Evolutionary conservation across 140 eudicot genomes (phyloP), one percentile per base, ranked within the genome.

Genomic region (Oenanthe javanica): DNA sequence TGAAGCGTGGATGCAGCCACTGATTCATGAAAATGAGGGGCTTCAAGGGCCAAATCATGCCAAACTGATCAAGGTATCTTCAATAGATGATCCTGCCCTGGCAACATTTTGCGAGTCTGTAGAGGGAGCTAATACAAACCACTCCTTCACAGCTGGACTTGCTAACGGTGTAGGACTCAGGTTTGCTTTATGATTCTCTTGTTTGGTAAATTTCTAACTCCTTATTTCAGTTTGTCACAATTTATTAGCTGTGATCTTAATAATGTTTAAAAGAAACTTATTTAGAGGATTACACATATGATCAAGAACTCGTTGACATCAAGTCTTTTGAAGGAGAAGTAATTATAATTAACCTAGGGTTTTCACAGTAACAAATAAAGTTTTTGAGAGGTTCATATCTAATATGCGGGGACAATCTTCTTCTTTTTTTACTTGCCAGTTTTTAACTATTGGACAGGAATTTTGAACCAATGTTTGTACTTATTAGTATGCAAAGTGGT

Each of bases 61-160:
- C 63, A 92, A 82, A 51, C 13, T 54, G 23, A 82, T 94, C 38
- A 82, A 82, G 82, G 97, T 90, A 67, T 92, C 98, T 76, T 69
- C 86, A 10, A 84, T 94, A 55, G 93, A 88, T 77, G 89, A 92
- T 86, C 98, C 98, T 40, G 89, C 88, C 15, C 77, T 94, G 83
- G 98, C 98, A 70, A 92, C 97, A 4, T 85, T 94, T 77, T 92
- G 98, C 87, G 98, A 94, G 84, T 93, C 98, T 2, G 94, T 94
- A 45, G 96, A 94, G 81, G 88, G 77, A 83, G 89, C 94, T 27
- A 92, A 92, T 78, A 79, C 97, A 64, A 81, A 91, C 72, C 98
- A 94, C 66, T 86, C 98, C 50, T 92, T 88, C 77, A 81, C 96
- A 23, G 96, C 96, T 15, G 97, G 93, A 75, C 89, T 94, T 83